Percentiles rank a stretch among this genome's conserved stretches.
phyloP scores from a whole-genome alignment of 2,329 filamentous ascomycete genomes.

The Pseudocercospora pini-densiflorae region DNA sequence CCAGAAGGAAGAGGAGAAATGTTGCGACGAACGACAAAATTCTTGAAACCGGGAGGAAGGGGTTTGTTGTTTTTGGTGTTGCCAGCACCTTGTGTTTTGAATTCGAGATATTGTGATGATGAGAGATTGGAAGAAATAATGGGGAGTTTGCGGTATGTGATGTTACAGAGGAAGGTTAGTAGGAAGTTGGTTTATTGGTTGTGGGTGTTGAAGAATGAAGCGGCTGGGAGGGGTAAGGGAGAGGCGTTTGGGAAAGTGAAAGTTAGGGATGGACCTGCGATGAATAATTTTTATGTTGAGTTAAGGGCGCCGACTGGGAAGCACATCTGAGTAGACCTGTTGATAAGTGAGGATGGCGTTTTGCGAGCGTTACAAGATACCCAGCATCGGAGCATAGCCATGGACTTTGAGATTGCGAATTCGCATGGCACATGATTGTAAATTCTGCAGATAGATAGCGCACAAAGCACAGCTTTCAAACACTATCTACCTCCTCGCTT shows the following conservation, averaged over 20 bases:
- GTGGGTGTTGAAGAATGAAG: conserved; percentile 62
- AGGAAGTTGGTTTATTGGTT: conserved; percentile 87
- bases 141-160: conserved; percentile 72
- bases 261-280: conserved; percentile 71
- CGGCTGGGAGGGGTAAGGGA: conserved; percentile 34
- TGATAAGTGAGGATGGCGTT: background rate
- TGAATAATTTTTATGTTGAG: conserved; percentile 92
- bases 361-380: background rate
- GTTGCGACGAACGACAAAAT: conserved; percentile 75
- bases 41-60: conserved; percentile 53
- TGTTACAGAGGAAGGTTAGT: conserved; percentile 71
- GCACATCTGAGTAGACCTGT: no score
- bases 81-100: conserved; percentile 83
- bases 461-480: conserved; percentile 13
- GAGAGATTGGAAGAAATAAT: conserved; percentile 72
- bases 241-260: conserved; percentile 71
- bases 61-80: conserved; percentile 78
- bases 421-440: no score
- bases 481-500: conserved; percentile 10
- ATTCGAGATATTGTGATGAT: conserved; percentile 88
- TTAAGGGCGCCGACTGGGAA: conserved; percentile 45
- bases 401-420: background rate
- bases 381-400: background rate
- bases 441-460: background rate
- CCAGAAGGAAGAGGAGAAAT: conserved; percentile 77